A percentile compares a stretch with the other conserved stretches of the same genome.
Conservation (phyloP, 306 rosid species). For the Sicyos baderoa region DNA sequence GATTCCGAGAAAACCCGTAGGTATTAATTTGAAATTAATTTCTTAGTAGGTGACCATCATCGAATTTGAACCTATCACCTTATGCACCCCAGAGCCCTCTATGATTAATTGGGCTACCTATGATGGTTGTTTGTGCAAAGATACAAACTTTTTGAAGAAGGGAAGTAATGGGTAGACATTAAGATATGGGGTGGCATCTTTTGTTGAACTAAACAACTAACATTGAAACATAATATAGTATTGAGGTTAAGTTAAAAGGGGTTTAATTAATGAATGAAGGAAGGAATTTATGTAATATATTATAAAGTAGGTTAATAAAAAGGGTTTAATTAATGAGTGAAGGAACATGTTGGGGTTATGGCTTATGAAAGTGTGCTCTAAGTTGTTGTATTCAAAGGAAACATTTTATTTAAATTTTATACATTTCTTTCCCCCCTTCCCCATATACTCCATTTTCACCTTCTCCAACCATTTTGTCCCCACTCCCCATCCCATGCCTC, state of each 20-base stretch:
- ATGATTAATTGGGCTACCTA: no score
- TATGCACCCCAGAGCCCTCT: no score
- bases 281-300: background rate
- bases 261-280: background rate
- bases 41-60: no score
- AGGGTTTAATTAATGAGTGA: background rate
- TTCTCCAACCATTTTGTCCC: conserved; percentile 59
- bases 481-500: conserved; percentile 34
- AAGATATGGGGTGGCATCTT: conserved; percentile 21
- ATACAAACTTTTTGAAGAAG: conserved; percentile 7
- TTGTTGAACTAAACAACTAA: background rate
- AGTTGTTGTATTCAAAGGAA: conserved; percentile 55
- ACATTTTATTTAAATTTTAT: conserved; percentile 52
- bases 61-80: no score
- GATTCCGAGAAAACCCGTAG: no score
- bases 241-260: background rate
- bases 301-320: background rate
- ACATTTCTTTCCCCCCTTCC: conserved; percentile 48
- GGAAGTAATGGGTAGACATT: conserved; percentile 20
- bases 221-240: background rate
- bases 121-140: background rate
- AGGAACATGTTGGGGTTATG: conserved; percentile 22
- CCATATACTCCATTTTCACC: conserved; percentile 44
- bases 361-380: conserved; percentile 41
- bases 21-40: no score